These are phyloP conservation scores for Rhododendron ovatum DNA, from an alignment of 148 eudicot species.

Conservation along the genomic window DNA sequence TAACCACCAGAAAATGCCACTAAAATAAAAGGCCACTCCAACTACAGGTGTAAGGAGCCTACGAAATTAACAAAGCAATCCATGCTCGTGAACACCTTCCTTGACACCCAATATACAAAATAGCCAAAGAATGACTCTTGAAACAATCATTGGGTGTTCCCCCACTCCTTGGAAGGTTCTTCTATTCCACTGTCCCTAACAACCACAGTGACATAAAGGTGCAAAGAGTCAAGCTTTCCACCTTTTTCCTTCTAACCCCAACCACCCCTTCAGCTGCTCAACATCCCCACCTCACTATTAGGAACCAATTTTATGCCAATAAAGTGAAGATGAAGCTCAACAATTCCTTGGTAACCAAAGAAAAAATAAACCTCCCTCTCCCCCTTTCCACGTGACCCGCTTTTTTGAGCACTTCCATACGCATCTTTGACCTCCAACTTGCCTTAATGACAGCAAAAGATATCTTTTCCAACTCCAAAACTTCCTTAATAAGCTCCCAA, in stretches of 20 bases:
- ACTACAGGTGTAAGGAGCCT: background rate
- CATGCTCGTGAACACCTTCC: background rate
- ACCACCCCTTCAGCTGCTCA: background rate
- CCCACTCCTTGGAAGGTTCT: background rate
- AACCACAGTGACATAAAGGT: background rate
- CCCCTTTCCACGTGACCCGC: background rate
- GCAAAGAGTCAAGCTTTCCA: background rate
- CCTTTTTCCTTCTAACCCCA: background rate
- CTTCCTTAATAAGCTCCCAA: background rate
- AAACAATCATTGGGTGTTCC: background rate
- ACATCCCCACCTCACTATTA: background rate
- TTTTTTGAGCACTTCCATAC: background rate
- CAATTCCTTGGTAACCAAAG: background rate
- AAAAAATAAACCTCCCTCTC: background rate
- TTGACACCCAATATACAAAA: background rate
- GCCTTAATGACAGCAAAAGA: background rate
- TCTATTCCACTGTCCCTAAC: background rate
- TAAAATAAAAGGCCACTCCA: background rate
- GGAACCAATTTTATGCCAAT: background rate
- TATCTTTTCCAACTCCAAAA: background rate
- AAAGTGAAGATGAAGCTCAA: background rate
- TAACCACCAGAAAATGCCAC: background rate
- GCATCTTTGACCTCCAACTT: background rate
- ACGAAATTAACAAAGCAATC: background rate
- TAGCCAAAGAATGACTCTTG: background rate